These are phyloP conservation scores for Tetrahymena thermophila DNA, from an alignment of 73 alveolate genomes.

Conservation along the genomic window DNA sequence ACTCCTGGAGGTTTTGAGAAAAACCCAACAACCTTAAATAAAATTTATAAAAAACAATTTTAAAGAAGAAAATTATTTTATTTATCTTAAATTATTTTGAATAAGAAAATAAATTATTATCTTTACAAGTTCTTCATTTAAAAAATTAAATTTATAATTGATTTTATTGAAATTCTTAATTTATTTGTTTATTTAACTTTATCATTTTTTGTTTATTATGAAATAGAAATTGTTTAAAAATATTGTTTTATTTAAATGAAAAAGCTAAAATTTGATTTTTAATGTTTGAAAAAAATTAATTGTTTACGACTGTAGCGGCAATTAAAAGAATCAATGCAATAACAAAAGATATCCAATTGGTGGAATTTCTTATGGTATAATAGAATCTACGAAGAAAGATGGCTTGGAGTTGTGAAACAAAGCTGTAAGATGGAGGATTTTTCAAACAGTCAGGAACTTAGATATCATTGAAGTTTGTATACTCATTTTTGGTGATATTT, in stretches of 20 bases:
- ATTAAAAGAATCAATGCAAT: slow-evolving; percentile 1
- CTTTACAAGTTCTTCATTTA: no score
- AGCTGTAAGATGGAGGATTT: slow-evolving; percentile 16
- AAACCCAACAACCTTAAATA: not conserved
- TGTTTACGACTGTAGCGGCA: not conserved
- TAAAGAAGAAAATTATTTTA: no score
- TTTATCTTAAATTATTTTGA: no score
- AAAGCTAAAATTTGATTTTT: no score
- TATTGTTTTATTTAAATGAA: no score
- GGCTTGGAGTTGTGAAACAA: slow-evolving; percentile 7
- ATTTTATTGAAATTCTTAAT: no score
- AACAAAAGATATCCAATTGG: slow-evolving; percentile 21
- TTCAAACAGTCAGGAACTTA: slow-evolving; percentile 24
- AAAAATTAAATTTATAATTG: no score
- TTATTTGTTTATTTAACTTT: no score
- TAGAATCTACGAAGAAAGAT: slow-evolving; percentile 6
- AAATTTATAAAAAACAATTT: not conserved
- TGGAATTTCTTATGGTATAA: slow-evolving; percentile 18
- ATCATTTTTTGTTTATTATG: no score
- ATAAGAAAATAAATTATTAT: no score
- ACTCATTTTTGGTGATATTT: not conserved
- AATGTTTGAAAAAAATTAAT: not conserved
- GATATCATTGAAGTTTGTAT: slow-evolving; percentile 11
- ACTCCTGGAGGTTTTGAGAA: not conserved
- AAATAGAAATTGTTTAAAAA: no score